Conservation (phyloP, 208 protist genomes). For the Crithidia brevicula region DNA sequence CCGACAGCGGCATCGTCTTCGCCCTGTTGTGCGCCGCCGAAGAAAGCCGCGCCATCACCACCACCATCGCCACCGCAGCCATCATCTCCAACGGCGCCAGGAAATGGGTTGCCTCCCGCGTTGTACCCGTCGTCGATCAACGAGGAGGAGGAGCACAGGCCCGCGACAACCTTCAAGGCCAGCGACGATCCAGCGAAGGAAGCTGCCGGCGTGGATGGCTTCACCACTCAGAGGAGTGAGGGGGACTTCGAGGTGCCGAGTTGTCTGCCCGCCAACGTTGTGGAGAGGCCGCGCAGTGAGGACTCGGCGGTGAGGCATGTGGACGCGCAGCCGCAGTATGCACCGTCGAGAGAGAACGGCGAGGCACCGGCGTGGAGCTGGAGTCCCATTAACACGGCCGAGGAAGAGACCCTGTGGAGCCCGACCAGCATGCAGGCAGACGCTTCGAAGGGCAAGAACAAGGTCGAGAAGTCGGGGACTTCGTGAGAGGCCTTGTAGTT, state of each 20-base stretch:
- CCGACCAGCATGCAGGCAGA: not conserved
- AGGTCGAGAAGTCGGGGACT: not conserved
- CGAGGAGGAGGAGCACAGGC: not conserved
- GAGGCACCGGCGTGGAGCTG: slow-evolving; percentile 6
- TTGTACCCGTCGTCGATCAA: slow-evolving; percentile 5
- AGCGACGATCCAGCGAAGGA: too few species aligned
- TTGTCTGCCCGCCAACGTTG: not conserved
- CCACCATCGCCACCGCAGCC: too few species aligned
- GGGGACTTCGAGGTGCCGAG: not conserved
- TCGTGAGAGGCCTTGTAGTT: not conserved
- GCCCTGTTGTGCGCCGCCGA: not conserved
- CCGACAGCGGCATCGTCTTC: not conserved
- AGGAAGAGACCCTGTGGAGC: not conserved
- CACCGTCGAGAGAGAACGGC: not conserved
- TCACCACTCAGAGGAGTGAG: too few species aligned
- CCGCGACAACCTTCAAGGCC: too few species aligned
- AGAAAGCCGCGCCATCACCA: not conserved
- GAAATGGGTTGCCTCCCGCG: not conserved
- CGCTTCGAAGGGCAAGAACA: not conserved
- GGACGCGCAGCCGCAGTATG: slow-evolving; percentile 10
- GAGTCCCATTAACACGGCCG: slow-evolving; percentile 3
- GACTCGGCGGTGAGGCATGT: not conserved
- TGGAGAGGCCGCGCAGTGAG: not conserved
- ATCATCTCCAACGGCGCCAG: too few species aligned
- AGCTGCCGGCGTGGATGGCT: too few species aligned